Conservation (phyloP, 2,329 filamentous ascomycete species). For the Pseudocercospora fijiensis region DNA sequence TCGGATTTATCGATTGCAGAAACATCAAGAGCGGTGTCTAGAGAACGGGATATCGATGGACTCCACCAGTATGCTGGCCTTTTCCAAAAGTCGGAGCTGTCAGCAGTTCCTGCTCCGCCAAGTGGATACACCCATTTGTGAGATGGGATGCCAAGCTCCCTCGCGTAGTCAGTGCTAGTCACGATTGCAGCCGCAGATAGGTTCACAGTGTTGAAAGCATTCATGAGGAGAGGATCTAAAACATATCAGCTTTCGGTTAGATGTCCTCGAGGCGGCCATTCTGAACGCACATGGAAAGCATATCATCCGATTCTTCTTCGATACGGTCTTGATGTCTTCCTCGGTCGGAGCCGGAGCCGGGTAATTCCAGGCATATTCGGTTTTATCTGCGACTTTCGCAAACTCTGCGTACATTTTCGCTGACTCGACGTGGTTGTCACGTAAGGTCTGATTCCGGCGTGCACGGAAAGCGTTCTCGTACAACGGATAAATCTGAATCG, state of each 20-base stretch:
- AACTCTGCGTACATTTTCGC: slow-evolving; percentile 62
- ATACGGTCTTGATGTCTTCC: slow-evolving; percentile 55
- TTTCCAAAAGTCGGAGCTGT: slow-evolving; percentile 62
- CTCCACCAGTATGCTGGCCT: slow-evolving; percentile 59
- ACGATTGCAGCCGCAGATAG: slow-evolving; percentile 61
- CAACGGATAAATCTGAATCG: slow-evolving; percentile 66
- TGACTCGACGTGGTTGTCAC: slow-evolving; percentile 60
- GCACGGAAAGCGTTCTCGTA: slow-evolving; percentile 66
- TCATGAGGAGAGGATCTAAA: slow-evolving; percentile 63
- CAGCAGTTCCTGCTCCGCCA: slow-evolving; percentile 62
- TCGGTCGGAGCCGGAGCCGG: slow-evolving; percentile 48
- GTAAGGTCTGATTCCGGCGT: slow-evolving; percentile 53
- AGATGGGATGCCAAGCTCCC: slow-evolving; percentile 54
- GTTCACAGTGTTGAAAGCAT: slow-evolving; percentile 69
- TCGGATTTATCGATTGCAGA: slow-evolving; percentile 52
- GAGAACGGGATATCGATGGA: slow-evolving; percentile 57
- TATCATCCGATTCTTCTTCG: slow-evolving; percentile 64
- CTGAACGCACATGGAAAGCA: slow-evolving; percentile 54
- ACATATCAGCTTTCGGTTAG: neutral
- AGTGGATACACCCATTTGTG: slow-evolving; percentile 64
- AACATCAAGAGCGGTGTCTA: slow-evolving; percentile 54
- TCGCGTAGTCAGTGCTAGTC: slow-evolving; percentile 58
- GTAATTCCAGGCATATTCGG: slow-evolving; percentile 59
- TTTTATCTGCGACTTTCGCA: slow-evolving; percentile 55
- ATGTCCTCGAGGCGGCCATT: neutral